Evolutionary conservation across 345 rosid genomes (phyloP).

Genomic region (Lagerstroemia speciosa): DNA sequence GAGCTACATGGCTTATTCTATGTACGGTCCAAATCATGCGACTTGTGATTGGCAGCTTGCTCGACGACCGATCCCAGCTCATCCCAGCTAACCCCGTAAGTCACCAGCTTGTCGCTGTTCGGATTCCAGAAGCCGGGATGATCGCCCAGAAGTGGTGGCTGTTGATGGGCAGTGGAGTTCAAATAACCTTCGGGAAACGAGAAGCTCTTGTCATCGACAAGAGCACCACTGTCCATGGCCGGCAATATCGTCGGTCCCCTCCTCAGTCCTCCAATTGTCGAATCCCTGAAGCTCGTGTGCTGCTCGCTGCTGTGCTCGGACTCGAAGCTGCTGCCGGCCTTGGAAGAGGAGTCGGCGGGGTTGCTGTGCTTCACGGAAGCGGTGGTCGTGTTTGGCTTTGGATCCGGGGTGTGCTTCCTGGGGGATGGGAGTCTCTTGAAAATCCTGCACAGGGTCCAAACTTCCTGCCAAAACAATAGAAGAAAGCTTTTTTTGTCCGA

Average conservation of each 20-base stretch:
- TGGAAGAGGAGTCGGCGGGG: slow-evolving; percentile 31
- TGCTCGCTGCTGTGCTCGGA: slow-evolving; percentile 30
- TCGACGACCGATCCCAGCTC: slow-evolving; percentile 58
- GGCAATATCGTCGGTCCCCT: slow-evolving; percentile 14
- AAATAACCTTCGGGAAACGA: slow-evolving; percentile 3
- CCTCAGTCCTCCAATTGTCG: slow-evolving; percentile 10
- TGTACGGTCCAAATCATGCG: slow-evolving; percentile 12
- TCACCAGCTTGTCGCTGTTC: slow-evolving; percentile 26
- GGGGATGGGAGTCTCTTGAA: slow-evolving; percentile 46
- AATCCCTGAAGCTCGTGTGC: slow-evolving; percentile 20
- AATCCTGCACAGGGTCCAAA: slow-evolving; percentile 78
- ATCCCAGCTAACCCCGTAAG: slow-evolving; percentile 57
- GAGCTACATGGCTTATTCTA: neutral
- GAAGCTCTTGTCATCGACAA: slow-evolving; percentile 16
- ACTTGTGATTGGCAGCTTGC: slow-evolving; percentile 14
- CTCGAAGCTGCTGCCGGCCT: slow-evolving; percentile 41
- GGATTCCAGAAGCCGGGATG: slow-evolving; percentile 26
- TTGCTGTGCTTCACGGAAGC: slow-evolving; percentile 12
- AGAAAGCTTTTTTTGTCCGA: neutral
- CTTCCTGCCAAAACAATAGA: slow-evolving; percentile 38
- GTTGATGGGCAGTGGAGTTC: slow-evolving; percentile 7
- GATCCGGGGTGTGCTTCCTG: slow-evolving; percentile 27
- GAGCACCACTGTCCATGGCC: slow-evolving; percentile 1
- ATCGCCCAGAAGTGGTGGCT: slow-evolving; percentile 13
- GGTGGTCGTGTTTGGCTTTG: slow-evolving; percentile 14